Evolutionary conservation across 768 basidiomycete species (phyloP).

Genomic region (Gelatoporia subvermispora): DNA sequence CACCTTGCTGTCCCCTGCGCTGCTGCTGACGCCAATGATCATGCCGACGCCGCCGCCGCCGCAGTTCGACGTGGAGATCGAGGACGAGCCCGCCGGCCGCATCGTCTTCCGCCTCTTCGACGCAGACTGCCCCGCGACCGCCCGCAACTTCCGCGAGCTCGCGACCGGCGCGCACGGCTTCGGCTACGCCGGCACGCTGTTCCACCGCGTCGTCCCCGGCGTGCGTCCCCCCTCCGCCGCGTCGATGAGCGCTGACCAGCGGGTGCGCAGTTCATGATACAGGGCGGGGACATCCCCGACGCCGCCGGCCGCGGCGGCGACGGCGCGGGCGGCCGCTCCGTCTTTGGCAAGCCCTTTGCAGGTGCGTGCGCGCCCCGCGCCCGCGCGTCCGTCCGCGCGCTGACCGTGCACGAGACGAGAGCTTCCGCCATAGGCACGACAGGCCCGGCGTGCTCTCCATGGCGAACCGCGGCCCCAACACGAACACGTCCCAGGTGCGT

Average conservation of each 20-base stretch:
- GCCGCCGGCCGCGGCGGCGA: constrained; percentile 6
- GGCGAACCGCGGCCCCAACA: constrained; percentile 47
- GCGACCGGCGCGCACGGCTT: constrained; percentile 63
- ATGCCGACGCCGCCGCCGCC: not conserved
- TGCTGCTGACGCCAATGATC: not conserved
- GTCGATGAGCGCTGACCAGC: too few relatives aligned
- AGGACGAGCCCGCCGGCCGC: constrained; percentile 55
- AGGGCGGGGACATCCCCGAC: constrained; percentile 35
- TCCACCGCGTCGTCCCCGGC: constrained; percentile 55
- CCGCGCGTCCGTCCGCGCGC: not conserved
- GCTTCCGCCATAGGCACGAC: constrained; percentile 32
- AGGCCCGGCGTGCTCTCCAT: constrained; percentile 40
- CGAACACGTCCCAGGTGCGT: constrained; percentile 44
- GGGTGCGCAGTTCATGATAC: constrained; percentile 36
- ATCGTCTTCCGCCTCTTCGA: constrained; percentile 84
- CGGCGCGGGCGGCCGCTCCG: constrained; percentile 35
- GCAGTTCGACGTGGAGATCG: constrained; percentile 65
- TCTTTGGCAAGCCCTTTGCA: constrained; percentile 30
- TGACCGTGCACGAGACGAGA: constrained; percentile 30
- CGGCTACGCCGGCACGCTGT: constrained; percentile 63
- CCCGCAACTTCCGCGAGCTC: constrained; percentile 78
- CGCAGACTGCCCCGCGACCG: constrained; percentile 75
- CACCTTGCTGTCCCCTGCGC: not conserved
- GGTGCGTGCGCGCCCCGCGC: constrained; percentile 15
- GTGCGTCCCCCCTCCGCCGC: constrained; percentile 15